Evolutionary conservation across 495 filamentous ascomycete species (phyloP).

Genomic region (Zalerion maritima): DNA sequence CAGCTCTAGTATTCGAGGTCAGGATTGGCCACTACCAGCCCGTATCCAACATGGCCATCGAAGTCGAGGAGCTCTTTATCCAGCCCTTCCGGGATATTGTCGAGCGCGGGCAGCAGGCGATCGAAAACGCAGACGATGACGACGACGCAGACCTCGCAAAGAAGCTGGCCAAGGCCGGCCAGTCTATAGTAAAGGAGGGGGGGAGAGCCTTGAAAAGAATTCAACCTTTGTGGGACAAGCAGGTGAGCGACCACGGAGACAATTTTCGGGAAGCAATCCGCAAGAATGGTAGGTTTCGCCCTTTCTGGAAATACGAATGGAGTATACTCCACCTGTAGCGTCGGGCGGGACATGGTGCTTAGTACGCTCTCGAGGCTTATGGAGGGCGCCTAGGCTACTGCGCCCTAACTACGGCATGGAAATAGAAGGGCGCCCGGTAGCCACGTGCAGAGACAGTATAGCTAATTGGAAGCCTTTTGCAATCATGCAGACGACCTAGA

Average conservation of each 20-base stretch:
- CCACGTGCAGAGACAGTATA: too few relatives aligned
- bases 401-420: not conserved
- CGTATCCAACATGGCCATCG: slow-evolving; percentile 23
- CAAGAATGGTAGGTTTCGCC: slow-evolving; percentile 16
- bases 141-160: slow-evolving; percentile 7
- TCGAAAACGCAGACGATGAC: slow-evolving; percentile 15
- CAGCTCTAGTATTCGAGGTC: too few relatives aligned
- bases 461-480: too few relatives aligned
- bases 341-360: slow-evolving; percentile 1
- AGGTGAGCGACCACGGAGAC: slow-evolving; percentile 19
- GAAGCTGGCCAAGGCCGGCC: slow-evolving; percentile 16
- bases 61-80: slow-evolving; percentile 22
- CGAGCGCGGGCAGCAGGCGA: slow-evolving; percentile 16
- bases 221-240: slow-evolving; percentile 19
- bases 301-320: too few relatives aligned
- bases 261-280: slow-evolving; percentile 18
- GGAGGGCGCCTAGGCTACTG: not conserved
- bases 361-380: not conserved
- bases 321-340: too few relatives aligned
- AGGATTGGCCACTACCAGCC: too few relatives aligned
- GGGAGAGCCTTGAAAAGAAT: slow-evolving; percentile 20
- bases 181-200: slow-evolving; percentile 18
- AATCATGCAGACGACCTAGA: slow-evolving; percentile 13
- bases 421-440: too few relatives aligned
- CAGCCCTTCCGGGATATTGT: slow-evolving; percentile 23